Conservation (phyloP, 2,329 filamentous ascomycete genomes). For the Colletotrichum sp. region DNA sequence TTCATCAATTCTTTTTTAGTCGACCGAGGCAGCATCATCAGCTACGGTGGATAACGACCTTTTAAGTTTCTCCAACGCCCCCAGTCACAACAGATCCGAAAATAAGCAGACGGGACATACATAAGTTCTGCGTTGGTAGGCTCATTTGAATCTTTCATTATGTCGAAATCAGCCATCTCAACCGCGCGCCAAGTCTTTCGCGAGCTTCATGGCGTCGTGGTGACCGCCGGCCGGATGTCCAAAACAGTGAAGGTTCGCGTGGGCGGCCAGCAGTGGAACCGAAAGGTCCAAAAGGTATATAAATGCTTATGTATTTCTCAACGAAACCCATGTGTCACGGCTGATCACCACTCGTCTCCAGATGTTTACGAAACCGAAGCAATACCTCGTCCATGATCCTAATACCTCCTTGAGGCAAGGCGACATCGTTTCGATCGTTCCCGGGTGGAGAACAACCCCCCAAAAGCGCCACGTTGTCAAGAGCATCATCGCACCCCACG, state of each 20-base stretch:
- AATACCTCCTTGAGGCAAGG: slow-evolving; percentile 73
- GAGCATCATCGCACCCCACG: slow-evolving; percentile 73
- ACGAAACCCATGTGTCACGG: not conserved
- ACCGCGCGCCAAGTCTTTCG: slow-evolving; percentile 49
- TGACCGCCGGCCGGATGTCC: slow-evolving; percentile 77
- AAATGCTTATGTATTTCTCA: not conserved
- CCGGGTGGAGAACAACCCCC: slow-evolving; percentile 68
- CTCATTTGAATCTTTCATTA: slow-evolving; percentile 18
- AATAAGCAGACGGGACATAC: not conserved
- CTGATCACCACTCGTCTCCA: slow-evolving; percentile 31
- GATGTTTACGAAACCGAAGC: slow-evolving; percentile 68
- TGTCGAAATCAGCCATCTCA: slow-evolving; percentile 38
- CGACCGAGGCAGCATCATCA: not conserved
- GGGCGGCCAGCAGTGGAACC: slow-evolving; percentile 73
- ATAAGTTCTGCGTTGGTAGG: not conserved
- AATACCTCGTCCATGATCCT: slow-evolving; percentile 80
- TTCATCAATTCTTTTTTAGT: not conserved
- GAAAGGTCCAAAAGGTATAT: slow-evolving; percentile 19
- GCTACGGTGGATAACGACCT: not conserved
- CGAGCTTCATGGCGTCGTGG: slow-evolving; percentile 70
- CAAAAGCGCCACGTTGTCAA: slow-evolving; percentile 77
- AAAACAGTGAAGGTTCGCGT: slow-evolving; percentile 82
- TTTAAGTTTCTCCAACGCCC: not conserved
- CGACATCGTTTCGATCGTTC: slow-evolving; percentile 74
- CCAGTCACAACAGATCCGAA: not conserved